A percentile compares a stretch with the other conserved stretches of the same genome.
These are phyloP conservation scores for Trametes cingulata DNA, from an alignment of 768 basidiomycete genomes.

Conservation along the genomic window DNA sequence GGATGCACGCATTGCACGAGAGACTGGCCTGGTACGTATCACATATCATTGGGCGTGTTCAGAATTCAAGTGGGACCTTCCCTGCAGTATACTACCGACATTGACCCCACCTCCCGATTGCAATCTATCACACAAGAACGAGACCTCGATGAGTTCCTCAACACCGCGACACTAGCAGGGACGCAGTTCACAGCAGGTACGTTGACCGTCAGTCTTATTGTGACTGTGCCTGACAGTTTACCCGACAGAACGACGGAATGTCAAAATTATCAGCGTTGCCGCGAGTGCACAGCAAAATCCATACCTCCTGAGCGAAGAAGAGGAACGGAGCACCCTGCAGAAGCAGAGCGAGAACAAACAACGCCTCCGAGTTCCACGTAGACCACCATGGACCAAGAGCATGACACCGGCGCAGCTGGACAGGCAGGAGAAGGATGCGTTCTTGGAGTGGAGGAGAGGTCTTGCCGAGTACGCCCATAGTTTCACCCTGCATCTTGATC, in stretches of 20 bases:
- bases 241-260: slow-evolving; percentile 69
- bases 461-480: slow-evolving; percentile 75
- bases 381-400: slow-evolving; percentile 85
- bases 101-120: slow-evolving; percentile 66
- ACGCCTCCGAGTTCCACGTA: slow-evolving; percentile 81
- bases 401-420: slow-evolving; percentile 83
- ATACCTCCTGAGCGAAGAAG: slow-evolving; percentile 77
- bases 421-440: slow-evolving; percentile 84
- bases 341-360: slow-evolving; percentile 75
- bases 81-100: slow-evolving; percentile 72
- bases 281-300: slow-evolving; percentile 68
- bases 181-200: slow-evolving; percentile 94
- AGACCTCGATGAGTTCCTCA: slow-evolving; percentile 94
- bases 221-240: slow-evolving; percentile 7
- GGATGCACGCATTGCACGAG: slow-evolving; percentile 62
- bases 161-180: slow-evolving; percentile 91
- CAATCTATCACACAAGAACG: slow-evolving; percentile 94
- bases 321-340: slow-evolving; percentile 73
- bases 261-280: slow-evolving; percentile 73
- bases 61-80: background rate
- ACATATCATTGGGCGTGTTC: too few relatives aligned
- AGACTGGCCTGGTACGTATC: slow-evolving; percentile 69
- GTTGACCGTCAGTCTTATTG: slow-evolving; percentile 26
- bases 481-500: background rate
- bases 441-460: slow-evolving; percentile 90